Base-by-base conservation (phyloP, 208 protist species). In the Herpetomonas samuelpessoai region DNA sequence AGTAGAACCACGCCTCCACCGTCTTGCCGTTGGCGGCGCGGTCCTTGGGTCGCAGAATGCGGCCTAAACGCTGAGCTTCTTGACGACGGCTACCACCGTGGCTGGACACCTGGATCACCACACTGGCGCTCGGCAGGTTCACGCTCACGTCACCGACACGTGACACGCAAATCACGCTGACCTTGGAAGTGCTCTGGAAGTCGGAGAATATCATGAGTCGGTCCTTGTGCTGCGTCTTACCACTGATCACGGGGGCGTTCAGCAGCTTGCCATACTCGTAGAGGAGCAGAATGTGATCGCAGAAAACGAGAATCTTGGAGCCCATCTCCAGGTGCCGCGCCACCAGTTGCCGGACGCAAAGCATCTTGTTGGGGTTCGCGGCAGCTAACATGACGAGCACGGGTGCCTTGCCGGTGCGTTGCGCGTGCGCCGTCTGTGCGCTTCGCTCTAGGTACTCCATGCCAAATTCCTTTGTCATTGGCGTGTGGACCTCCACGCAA, bases 1-100 rank as follows among this genome's bases (percentile, higher is more conserved):
- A 97, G 77, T 99, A 99, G 78, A 99, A 99, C 74, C 97, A 99
- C 0, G 99, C 99, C 58, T 99, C 97, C 47, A 92, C 96, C 7
- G 83, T 49, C 18, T 78, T 84, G n/a, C 75, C 76, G 55, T 97
- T 87, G 12, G 76, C 74, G 25, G 76, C 72, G 38, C 68, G 71
- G 45, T 81, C 89, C 60, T 97, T 97, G 1, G 91, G 91, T 4
- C 95, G 81, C 28, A 98, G 69, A 74, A 99, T 99, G 26, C 97
- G 86, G 3, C 98, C 98, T 1, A 99, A 84, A 10, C 97, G 90
- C 74, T 99, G 97, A 12, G 97, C 97, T 71, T 99, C 97, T 66
- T 98, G 95, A 3, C 95, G 89, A 1, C 97, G 77, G 16, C 95
- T 96, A 16, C 96, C 97, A 51, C 96, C 98, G 75, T 99, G 97